Percentiles rank a stretch among this genome's conserved stretches.
Conservation (phyloP, 2,329 filamentous ascomycete species). For the Botrytis medusae region DNA sequence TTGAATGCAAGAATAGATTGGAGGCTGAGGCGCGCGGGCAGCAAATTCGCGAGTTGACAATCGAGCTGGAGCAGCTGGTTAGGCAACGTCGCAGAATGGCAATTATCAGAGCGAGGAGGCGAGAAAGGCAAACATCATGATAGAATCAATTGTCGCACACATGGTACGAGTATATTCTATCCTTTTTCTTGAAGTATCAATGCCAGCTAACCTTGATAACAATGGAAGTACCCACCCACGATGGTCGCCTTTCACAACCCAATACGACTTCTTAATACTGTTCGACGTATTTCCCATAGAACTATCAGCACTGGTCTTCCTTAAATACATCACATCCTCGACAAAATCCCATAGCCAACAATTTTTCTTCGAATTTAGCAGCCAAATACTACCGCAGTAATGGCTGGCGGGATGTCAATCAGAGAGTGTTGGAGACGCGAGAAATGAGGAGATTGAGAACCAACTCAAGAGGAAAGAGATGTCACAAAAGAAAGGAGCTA, state of each 20-base stretch:
- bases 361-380: not conserved
- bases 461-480: slow-evolving; percentile 98
- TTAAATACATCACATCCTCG: rapidly evolving
- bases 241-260: not conserved
- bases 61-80: too few species aligned
- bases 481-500: slow-evolving; percentile 59
- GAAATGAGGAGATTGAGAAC: slow-evolving; percentile 99
- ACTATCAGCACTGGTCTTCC: not conserved
- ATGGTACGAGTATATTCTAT: not conserved
- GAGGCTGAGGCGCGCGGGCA: not conserved
- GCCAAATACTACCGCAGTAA: not conserved
- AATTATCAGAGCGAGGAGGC: not conserved
- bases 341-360: not conserved
- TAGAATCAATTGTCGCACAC: not conserved
- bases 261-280: not conserved
- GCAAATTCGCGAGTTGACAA: too few species aligned
- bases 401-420: not conserved
- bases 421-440: slow-evolving; percentile 99
- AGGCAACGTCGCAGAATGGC: not conserved
- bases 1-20: not conserved
- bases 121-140: not conserved
- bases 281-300: not conserved
- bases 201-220: not conserved
- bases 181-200: rapidly evolving
- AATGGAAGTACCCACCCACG: too few species aligned